Base-by-base conservation (phyloP, 1,139 yeast genomes). In the Pneumocystis wakefieldiae region DNA sequence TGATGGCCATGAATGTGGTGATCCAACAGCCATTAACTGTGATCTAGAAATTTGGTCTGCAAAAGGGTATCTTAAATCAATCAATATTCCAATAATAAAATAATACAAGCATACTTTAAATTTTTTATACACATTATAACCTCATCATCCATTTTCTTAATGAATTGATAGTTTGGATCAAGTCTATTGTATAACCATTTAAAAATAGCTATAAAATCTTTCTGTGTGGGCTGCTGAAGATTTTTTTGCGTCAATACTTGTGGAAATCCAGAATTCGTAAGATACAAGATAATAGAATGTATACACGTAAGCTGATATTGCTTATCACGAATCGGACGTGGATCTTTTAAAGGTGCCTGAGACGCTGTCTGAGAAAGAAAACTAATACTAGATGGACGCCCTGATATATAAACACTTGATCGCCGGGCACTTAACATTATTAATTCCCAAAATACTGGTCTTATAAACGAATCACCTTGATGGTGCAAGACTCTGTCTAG, bases 1-100 rank as follows among this genome's bases (percentile, higher is more conserved):
- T 86, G 29, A 82, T 81, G 19, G 89, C 91, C 97, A 64, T n/a
- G 97, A 89, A 70, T 85, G 85, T 65, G 86, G 86, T 0, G 96
- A 95, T 1, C 96, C 96, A 7, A 89, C 96, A 0, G 96, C 96
- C 61, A 91, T 84, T 41, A 90, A 84, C 71, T 88, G 95, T 17
- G 67, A 64, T 24, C 67, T 62, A 24, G 67, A 62, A 39, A 65
- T 65, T 0, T 87, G 78, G 59, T 87, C 95, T 65, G 89, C 73
- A 72, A 85, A 88, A 1, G 97, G 97, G 71, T 90, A 91, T 24
- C 55, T 48, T 48, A 15, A 48, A 24, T 24, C 32, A 4, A 48
- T 48, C 14, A 48, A 24, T 24, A 48, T 8, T 24, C 4, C 4
- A 48, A 10, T 19, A 24, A 10, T 2, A 48, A 48, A 48, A 10